Evolutionary conservation across 139 green algal species (phyloP), one percentile per base, ranked within the genome.

Genomic region (Chlamydomonas incerta): DNA sequence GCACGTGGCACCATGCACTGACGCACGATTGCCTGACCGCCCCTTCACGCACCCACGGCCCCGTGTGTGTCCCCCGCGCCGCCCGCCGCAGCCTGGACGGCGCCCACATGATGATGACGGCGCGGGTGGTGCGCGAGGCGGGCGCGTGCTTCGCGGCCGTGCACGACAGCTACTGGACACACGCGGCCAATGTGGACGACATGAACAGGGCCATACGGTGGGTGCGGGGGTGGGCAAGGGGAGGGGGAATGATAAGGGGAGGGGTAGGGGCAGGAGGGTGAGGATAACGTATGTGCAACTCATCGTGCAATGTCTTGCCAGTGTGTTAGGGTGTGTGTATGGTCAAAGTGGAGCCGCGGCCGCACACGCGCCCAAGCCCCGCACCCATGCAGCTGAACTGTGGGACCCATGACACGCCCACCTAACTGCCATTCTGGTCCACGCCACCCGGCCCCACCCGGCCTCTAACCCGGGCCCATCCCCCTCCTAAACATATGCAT

Each of bases 141-240:
- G 97, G 72, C 66, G 83, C 63, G 57, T 35, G 21, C 58, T 99
- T 98, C 92, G 97, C 97, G 47, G 96, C 94, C 9, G 97, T 99
- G 82, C 97, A 99, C 82, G 97, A 99, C 90, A 99, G 96, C 6
- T 99, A 98, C 92, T 99, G 97, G 97, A 99, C 97, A 55, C 97
- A 99, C 86, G 96, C 97, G 24, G 92, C 91, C 8, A 81, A 71
- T 23, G 95, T 98, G 60, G 88, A 95, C 17, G 52, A 63, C 13
- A 96, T 99, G 95, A 95, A 94, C 67, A 26, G 55, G 4, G 86
- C 98, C 41, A 92, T 99, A 68, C 89, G 97, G 80, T 83, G 41
- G 35, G 72, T 28, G 50, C 2, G 50, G 70, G 35, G 41, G 20
- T 31, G 4, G 6, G n/a, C 23, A 35, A 2, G 6, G 41, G 17